Percentiles rank a stretch among this genome's conserved stretches.
Evolutionary conservation across 2,329 filamentous ascomycete species (phyloP).

Genomic region (Pyricularia sp.): DNA sequence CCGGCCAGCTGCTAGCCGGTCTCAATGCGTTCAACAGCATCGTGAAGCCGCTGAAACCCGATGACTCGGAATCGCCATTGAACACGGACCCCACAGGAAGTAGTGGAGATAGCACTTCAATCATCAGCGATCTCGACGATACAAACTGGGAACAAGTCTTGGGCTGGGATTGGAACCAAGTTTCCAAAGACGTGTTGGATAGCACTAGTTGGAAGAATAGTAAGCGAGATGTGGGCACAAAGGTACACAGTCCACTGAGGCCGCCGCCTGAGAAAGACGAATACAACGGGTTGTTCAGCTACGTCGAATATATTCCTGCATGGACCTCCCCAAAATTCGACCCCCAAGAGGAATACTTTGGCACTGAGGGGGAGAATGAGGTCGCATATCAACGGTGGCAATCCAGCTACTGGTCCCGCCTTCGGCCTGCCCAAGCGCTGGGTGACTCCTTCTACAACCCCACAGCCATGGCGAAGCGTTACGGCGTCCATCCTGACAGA

Average conservation of each 20-base stretch:
- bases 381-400: not conserved
- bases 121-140: not conserved
- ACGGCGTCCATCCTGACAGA: not conserved
- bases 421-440: not conserved
- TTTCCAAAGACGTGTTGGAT: not conserved
- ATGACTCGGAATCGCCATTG: not conserved
- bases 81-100: not conserved
- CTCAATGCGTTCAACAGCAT: not conserved
- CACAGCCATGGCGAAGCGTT: not conserved
- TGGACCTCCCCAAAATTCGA: not conserved
- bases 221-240: not conserved
- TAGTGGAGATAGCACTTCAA: not conserved
- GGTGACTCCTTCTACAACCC: not conserved
- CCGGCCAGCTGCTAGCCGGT: not conserved
- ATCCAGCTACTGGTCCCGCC: not conserved
- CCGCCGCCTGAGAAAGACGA: not conserved
- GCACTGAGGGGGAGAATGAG: not conserved
- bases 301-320: not conserved
- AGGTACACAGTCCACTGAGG: not conserved
- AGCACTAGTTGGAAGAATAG: not conserved
- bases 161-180: not conserved
- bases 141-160: not conserved
- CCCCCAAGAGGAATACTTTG: not conserved
- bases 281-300: not conserved
- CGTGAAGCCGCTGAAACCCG: not conserved